Conservation (phyloP, 2,329 filamentous ascomycete genomes). For the Aulographum hederae region DNA sequence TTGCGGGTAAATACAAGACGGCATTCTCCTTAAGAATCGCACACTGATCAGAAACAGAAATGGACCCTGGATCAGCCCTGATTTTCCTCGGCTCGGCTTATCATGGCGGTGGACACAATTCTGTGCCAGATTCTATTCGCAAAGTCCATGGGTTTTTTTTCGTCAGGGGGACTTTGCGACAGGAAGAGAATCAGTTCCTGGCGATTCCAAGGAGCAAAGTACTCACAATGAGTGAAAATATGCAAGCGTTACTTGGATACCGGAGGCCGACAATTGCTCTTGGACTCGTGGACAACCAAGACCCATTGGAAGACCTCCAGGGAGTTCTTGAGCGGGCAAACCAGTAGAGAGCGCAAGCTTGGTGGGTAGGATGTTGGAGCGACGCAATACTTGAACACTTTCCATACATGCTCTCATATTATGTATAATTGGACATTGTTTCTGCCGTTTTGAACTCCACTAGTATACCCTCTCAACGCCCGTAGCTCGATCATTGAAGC, state of each 20-base stretch:
- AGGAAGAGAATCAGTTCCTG: slow-evolving; percentile 18
- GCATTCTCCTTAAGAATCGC: neutral
- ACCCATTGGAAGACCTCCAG: slow-evolving; percentile 9
- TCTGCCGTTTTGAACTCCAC: no score
- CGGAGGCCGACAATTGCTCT: slow-evolving; percentile 14
- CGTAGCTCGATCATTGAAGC: no score
- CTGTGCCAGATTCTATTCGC: slow-evolving; percentile 6
- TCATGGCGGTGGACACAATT: neutral
- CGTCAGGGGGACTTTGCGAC: slow-evolving; percentile 11
- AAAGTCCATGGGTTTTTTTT: slow-evolving; percentile 16
- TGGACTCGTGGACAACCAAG: slow-evolving; percentile 16
- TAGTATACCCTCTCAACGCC: no score
- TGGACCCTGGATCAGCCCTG: slow-evolving; percentile 17
- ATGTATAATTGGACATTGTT: no score
- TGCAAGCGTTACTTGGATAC: slow-evolving; percentile 16
- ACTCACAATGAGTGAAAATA: slow-evolving; percentile 14
- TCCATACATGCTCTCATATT: no score
- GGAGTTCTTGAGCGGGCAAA: slow-evolving; percentile 4
- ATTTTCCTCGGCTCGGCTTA: slow-evolving; percentile 14
- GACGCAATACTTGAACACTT: no score
- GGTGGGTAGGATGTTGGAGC: no score
- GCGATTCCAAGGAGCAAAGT: slow-evolving; percentile 14
- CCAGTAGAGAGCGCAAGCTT: no score
- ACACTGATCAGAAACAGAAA: slow-evolving; percentile 11
- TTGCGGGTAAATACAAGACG: slow-evolving; percentile 7